Evolutionary conservation across 345 rosid species (phyloP).

Genomic region (Brassica carinata): DNA sequence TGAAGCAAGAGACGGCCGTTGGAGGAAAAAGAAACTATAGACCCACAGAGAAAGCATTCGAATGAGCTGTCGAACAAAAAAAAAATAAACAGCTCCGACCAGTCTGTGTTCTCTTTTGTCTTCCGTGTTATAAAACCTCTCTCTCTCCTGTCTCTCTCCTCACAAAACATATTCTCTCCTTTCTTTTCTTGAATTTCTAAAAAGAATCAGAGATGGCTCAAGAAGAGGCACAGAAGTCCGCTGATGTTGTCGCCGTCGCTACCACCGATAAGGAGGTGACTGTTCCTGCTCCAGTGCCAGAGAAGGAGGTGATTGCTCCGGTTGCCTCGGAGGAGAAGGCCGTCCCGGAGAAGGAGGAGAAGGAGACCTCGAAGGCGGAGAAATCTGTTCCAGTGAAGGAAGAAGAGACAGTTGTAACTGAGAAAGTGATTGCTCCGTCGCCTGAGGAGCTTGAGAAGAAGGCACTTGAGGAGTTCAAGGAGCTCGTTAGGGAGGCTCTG

Average conservation of each 20-base stretch:
- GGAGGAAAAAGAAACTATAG: conserved; percentile 19
- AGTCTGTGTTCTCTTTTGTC: conserved; percentile 34
- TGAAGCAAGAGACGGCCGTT: conserved; percentile 39
- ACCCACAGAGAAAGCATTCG: conserved; percentile 31
- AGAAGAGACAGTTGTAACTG: conserved; percentile 18
- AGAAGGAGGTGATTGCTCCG: conserved; percentile 43
- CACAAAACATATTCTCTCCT: conserved; percentile 3
- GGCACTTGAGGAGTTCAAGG: conserved; percentile 62
- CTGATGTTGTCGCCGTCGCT: conserved; percentile 23
- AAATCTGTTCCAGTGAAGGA: conserved; percentile 31
- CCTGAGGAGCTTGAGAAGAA: conserved; percentile 59
- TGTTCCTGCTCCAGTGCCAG: conserved; percentile 33
- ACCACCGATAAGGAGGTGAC: conserved; percentile 38
- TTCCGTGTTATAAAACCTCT: conserved; percentile 22
- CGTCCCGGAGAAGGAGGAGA: conserved; percentile 39
- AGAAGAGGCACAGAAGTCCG: conserved; percentile 48
- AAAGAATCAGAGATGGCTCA: conserved; percentile 44
- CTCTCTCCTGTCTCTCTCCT: conserved; percentile 5
- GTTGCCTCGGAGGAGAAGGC: conserved; percentile 34
- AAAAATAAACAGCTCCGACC: conserved; percentile 39
- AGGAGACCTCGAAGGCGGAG: conserved; percentile 19
- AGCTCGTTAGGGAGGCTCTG: conserved; percentile 58
- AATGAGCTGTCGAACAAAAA: conserved; percentile 38
- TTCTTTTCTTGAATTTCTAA: conserved; percentile 1
- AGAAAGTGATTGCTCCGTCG: conserved; percentile 44